phyloP scores from a whole-genome alignment of 2,329 filamentous ascomycete species.

The Rutstroemia sydowiana region DNA sequence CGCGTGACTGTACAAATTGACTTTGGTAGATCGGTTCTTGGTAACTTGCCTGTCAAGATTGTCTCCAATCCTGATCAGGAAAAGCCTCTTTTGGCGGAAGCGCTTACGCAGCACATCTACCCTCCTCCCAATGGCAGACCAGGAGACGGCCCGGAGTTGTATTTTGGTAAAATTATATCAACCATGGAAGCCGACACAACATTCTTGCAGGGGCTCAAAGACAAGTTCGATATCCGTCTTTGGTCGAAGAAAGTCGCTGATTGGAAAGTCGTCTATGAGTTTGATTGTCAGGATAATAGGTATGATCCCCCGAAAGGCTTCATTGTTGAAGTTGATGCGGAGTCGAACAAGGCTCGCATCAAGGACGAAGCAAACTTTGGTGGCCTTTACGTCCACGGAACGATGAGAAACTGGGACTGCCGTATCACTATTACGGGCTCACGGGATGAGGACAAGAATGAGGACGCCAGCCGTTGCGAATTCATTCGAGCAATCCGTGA shows the following conservation, averaged over 20 bases:
- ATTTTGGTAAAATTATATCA: slow-evolving; percentile 26
- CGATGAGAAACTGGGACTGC: slow-evolving; percentile 27
- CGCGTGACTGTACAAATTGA: slow-evolving; percentile 20
- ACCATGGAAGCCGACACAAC: slow-evolving; percentile 20
- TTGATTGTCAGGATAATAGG: slow-evolving; percentile 19
- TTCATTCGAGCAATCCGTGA: too few relatives aligned
- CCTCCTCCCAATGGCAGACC: not conserved
- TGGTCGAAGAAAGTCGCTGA: slow-evolving; percentile 17
- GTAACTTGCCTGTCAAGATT: slow-evolving; percentile 9
- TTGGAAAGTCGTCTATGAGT: slow-evolving; percentile 24
- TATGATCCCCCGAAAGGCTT: slow-evolving; percentile 15
- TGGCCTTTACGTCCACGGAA: slow-evolving; percentile 25
- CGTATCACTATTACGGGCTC: slow-evolving; percentile 18
- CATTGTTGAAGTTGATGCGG: slow-evolving; percentile 25
- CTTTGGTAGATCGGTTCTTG: slow-evolving; percentile 26
- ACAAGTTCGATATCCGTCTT: slow-evolving; percentile 13
- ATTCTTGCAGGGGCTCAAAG: slow-evolving; percentile 20
- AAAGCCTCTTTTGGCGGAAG: not conserved
- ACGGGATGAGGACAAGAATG: slow-evolving; percentile 6
- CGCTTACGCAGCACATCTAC: slow-evolving; percentile 1
- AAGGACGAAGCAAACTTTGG: slow-evolving; percentile 17
- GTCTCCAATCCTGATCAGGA: slow-evolving; percentile 10
- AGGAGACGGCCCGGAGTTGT: slow-evolving; percentile 4
- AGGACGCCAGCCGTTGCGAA: too few relatives aligned
- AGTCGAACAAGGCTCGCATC: slow-evolving; percentile 19